Conservation (phyloP, 768 basidiomycete genomes). For the Rhodotorula babjevae region DNA sequence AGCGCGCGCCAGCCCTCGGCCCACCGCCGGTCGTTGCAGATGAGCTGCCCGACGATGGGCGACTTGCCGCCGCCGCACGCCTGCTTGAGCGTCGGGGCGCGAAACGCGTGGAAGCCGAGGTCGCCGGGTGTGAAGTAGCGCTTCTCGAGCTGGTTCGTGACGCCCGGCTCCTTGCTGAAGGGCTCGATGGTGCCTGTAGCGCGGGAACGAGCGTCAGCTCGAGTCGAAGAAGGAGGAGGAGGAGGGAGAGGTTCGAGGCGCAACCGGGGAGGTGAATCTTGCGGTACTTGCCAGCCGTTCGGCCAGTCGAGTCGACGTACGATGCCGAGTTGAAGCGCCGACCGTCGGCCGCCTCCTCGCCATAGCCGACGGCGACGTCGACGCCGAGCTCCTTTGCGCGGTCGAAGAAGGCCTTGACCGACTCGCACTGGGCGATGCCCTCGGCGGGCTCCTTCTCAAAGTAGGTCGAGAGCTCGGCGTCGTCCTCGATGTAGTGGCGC, state of each 20-base stretch:
- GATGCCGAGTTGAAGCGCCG: conserved; percentile 45
- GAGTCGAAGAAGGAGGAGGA: not conserved
- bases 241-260: not conserved
- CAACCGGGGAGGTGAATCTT: conserved; percentile 45
- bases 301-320: conserved; percentile 41
- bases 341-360: conserved; percentile 42
- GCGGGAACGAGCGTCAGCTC: not conserved
- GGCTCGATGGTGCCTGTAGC: conserved; percentile 43
- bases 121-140: conserved; percentile 46
- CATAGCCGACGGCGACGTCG: conserved; percentile 47
- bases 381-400: conserved; percentile 40
- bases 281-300: conserved; percentile 44
- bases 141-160: conserved; percentile 48
- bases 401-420: conserved; percentile 43
- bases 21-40: conserved; percentile 47
- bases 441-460: conserved; percentile 41
- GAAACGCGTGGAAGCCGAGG: conserved; percentile 45
- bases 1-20: conserved; percentile 46
- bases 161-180: conserved; percentile 43
- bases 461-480: conserved; percentile 42
- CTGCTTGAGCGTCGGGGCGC: conserved; percentile 39
- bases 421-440: conserved; percentile 38
- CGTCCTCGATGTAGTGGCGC: conserved; percentile 44
- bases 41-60: conserved; percentile 46
- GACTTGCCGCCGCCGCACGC: conserved; percentile 24